These are phyloP conservation scores for Caryopteris hybrid DNA, from an alignment of 305 asterid species.

Conservation along the genomic window DNA sequence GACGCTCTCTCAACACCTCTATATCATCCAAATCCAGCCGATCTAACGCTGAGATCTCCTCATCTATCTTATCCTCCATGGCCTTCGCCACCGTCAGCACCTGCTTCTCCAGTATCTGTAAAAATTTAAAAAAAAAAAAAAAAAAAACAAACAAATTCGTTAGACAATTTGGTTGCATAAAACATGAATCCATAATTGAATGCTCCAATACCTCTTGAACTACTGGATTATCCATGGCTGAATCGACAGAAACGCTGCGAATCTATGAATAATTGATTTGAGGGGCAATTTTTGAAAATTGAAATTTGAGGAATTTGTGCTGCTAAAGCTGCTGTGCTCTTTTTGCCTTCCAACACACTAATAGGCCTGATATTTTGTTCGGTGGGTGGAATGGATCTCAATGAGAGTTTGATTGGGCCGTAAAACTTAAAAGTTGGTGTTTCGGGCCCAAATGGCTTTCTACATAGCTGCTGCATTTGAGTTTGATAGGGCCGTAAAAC, in stretches of 20 bases:
- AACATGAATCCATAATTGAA: background rate
- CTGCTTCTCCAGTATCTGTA: constrained; percentile 83
- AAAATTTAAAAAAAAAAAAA: background rate
- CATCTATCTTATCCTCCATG: constrained; percentile 96
- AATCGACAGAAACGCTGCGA: constrained; percentile 13
- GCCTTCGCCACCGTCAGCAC: constrained; percentile 89
- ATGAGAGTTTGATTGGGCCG: constrained; percentile 6
- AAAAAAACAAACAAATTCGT: no score
- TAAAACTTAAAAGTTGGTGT: background rate
- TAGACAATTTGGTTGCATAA: background rate
- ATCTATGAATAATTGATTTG: background rate
- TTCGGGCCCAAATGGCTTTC: background rate
- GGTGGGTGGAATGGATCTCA: background rate
- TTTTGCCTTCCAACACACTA: background rate
- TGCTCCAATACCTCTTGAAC: constrained; percentile 43
- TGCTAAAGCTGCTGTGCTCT: background rate
- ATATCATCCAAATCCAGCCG: constrained; percentile 81
- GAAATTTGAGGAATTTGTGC: constrained; percentile 15
- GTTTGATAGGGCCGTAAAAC: background rate
- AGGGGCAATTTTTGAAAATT: constrained; percentile 12
- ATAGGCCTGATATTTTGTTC: background rate
- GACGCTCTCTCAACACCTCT: constrained; percentile 81
- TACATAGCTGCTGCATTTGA: no score
- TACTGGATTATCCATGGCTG: constrained; percentile 49
- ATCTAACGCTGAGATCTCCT: constrained; percentile 78